Evolutionary conservation across 108 stramenopile genomes (phyloP).

Genomic region (Skeletonema marinoi): DNA sequence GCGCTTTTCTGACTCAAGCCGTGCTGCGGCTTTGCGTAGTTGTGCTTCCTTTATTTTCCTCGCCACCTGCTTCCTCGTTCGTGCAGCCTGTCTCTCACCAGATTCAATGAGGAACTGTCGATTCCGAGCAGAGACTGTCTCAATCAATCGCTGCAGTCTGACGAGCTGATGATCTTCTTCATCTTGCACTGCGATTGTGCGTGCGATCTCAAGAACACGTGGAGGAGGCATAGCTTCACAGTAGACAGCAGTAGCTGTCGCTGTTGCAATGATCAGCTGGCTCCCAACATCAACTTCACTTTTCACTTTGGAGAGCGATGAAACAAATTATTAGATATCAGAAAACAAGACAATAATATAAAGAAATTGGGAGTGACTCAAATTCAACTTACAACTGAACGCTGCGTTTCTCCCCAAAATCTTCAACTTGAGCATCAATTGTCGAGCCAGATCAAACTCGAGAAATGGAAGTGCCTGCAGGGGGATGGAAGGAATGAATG

Average conservation of each 20-base stretch:
- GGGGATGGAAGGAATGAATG: neutral
- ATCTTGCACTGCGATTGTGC: conserved; percentile 84
- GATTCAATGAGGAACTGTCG: conserved; percentile 63
- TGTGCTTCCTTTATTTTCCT: conserved; percentile 70
- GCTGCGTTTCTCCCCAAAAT: conserved; percentile 92
- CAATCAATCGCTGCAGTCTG: conserved; percentile 77
- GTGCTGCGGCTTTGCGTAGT: conserved; percentile 55
- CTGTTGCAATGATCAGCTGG: conserved; percentile 81
- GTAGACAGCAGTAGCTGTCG: conserved; percentile 88
- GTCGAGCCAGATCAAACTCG: conserved; percentile 95
- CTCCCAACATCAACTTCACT: conserved; percentile 87
- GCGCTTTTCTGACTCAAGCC: conserved; percentile 54
- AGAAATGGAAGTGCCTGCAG: conserved; percentile 87
- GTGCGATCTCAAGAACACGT: conserved; percentile 75
- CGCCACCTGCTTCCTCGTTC: conserved; percentile 52
- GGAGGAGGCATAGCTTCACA: conserved; percentile 92
- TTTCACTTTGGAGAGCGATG: conserved; percentile 6
- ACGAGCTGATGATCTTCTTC: conserved; percentile 85
- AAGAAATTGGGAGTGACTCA: neutral
- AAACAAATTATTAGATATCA: neutral
- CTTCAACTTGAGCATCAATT: conserved; percentile 96
- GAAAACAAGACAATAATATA: neutral
- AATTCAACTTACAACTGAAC: conserved; percentile 57
- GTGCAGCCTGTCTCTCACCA: conserved; percentile 59
- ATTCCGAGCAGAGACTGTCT: conserved; percentile 77